Base-by-base conservation (phyloP, 345 rosid genomes). In the Populus euphratica region DNA sequence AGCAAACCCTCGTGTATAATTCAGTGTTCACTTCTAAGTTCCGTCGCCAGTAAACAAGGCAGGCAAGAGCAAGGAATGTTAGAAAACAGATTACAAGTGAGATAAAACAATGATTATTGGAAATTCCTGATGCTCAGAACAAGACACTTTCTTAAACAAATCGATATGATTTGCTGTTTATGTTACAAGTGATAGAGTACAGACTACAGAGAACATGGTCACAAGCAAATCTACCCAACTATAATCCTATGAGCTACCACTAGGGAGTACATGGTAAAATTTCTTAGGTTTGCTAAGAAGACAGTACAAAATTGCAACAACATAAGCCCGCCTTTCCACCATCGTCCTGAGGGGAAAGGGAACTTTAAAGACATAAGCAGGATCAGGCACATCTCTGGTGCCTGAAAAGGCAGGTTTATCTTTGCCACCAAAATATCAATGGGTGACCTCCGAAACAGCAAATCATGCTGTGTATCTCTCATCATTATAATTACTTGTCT, bases 221-320 rank as follows among this genome's bases (percentile, higher is more conserved):
- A 66, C 36, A 8, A 73, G 65, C 70, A 68, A 69, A 69, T 68
- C 66, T 29, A 50, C 79, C 74, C 54, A 7, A 76, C 65, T 49
- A 78, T 52, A 31, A 31, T 31, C 33, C 33, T 31, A 78, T 52
- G 27, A 70, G 61, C 66, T 77, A 85, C 69, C 36, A 73, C 80
- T 61, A 77, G 33, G 33, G 33, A 31, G 4, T 31, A 31, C 33
- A 31, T 31, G 33, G 33, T 31, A 31, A 31, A 31, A 31, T 31
- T 31, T 71, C 80, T 64, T 74, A 56, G 23, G 50, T 75, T 70
- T 25, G 25, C 73, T 29, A 59, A 21, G 67, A 54, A 20, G 72
- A 72, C 73, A 68, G 78, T 73, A 77, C 89, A 88, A 88, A 88
- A 81, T 82, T 86, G 89, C 77, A 36, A 72, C 52, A 67, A 72